Base-by-base conservation (phyloP, 1,284 basidiomycete species). In the Phlebopus sp. region DNA sequence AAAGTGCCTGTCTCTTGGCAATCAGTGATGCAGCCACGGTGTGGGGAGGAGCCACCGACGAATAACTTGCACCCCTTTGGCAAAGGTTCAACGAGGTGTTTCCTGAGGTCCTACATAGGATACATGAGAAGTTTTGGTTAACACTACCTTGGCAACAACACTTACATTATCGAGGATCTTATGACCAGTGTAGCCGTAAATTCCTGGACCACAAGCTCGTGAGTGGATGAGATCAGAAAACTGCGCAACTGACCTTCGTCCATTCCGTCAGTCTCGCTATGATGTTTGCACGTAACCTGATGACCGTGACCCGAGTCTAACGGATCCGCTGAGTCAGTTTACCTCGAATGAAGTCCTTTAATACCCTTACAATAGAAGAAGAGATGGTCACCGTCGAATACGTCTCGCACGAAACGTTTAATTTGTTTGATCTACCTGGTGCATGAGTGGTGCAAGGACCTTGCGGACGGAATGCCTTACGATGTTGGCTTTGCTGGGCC, bases 1-100 rank as follows among this genome's bases (percentile, higher is more conserved):
- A 65, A 13, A 67, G 17, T 30, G 61, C 61, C 61, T 63, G 47
- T 13, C 37, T 1, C n/a, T 5, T 14, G 6, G 23, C 25, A 9
- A 25, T 49, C 32, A 36, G 50, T 14, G 11, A 14, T 23, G 34
- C 5, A 3, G 21, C 17, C 29, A 23, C 29, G 10, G 1, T 27
- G 17, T 9, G 10, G 1, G 34, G 39, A 42, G 14, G 13, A 47
- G 29, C 13, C 8, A 59, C 70, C 4, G 18, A 71, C 60, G n/a
- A 73, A 67, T 10, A 78, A 62, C 31, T 66, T 65, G 42, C 66
- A 66, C 9, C 70, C 74, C 9, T 53, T 52, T 29, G 75, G 73
- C 18, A 78, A 64, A 10, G 62, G 57, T 25, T 71, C 56, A 13
- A 76, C 69, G 10, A 78, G 66, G 47, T 60, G 56, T 36, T 60